These are phyloP conservation scores for Elsinoe necatrix DNA, from an alignment of 2,329 filamentous ascomycete genomes.

Conservation along the genomic window DNA sequence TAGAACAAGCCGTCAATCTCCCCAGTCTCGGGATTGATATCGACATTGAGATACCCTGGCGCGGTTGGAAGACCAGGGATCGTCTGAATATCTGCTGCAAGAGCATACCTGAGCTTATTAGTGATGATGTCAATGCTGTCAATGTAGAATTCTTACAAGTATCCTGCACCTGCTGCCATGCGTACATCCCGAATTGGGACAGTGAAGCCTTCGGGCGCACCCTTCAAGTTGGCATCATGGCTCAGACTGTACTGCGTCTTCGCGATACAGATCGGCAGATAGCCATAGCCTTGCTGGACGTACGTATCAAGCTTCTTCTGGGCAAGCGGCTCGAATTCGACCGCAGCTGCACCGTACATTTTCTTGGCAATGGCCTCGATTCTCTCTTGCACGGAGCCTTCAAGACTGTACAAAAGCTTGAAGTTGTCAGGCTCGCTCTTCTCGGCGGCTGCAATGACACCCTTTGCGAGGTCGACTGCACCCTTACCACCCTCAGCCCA, in stretches of 20 bases:
- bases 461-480: conserved; percentile 78
- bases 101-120: conserved; percentile 58
- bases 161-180: conserved; percentile 88
- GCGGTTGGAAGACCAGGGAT: conserved; percentile 93
- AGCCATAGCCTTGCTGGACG: conserved; percentile 80
- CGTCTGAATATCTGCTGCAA: conserved; percentile 96
- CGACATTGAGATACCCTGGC: conserved; percentile 90
- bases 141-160: conserved; percentile 53
- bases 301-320: conserved; percentile 96
- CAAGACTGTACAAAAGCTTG: conserved; percentile 74
- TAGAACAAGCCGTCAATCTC: conserved; percentile 73
- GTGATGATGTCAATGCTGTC: not conserved
- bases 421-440: conserved; percentile 70
- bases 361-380: conserved; percentile 83
- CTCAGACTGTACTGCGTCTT: conserved; percentile 98
- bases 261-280: conserved; percentile 90
- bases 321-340: conserved; percentile 88
- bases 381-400: conserved; percentile 73
- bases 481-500: conserved; percentile 93
- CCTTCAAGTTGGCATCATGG: conserved; percentile 88
- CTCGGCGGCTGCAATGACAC: conserved; percentile 71
- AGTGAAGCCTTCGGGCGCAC: conserved; percentile 87
- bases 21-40: conserved; percentile 49
- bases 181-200: conserved; percentile 90
- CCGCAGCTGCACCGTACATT: conserved; percentile 87